Percentiles rank a stretch among this genome's conserved stretches.
phyloP scores from a whole-genome alignment of 768 basidiomycete species.

The Mycena haematopus region DNA sequence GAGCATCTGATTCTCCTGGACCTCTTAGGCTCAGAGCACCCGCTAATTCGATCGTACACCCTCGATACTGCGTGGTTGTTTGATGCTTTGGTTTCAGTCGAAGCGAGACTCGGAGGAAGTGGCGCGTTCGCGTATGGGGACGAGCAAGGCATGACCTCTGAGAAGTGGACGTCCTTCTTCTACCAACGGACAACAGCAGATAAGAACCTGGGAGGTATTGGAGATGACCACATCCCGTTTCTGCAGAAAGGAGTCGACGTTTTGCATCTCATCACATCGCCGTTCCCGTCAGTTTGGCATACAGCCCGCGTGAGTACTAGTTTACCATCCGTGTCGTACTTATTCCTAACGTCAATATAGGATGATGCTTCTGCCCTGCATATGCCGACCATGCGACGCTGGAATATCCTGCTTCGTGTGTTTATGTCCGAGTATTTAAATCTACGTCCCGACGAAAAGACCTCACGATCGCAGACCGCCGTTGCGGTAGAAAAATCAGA shows the following conservation, averaged over 20 bases:
- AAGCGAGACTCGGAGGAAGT: constrained; percentile 68
- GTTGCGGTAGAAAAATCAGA: constrained; percentile 42
- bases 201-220: constrained; percentile 64
- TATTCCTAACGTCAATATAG: constrained; percentile 44
- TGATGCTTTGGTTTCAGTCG: constrained; percentile 75
- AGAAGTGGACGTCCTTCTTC: constrained; percentile 73
- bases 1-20: constrained; percentile 94
- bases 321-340: background rate
- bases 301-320: constrained; percentile 60
- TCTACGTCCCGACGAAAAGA: constrained; percentile 56
- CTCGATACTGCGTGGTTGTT: constrained; percentile 93
- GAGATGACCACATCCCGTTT: constrained; percentile 96
- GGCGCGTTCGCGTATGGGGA: constrained; percentile 64
- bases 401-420: constrained; percentile 88
- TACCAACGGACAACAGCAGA: constrained; percentile 48
- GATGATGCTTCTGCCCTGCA: constrained; percentile 91
- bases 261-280: constrained; percentile 87
- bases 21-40: constrained; percentile 81
- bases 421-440: constrained; percentile 92
- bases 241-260: constrained; percentile 81
- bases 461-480: constrained; percentile 28
- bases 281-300: constrained; percentile 94
- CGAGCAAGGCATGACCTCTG: constrained; percentile 51
- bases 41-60: constrained; percentile 82
- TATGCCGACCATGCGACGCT: constrained; percentile 82